Evolutionary conservation across 352 stramenopile genomes (phyloP).

Genomic region (Pythium pectinolyticum): DNA sequence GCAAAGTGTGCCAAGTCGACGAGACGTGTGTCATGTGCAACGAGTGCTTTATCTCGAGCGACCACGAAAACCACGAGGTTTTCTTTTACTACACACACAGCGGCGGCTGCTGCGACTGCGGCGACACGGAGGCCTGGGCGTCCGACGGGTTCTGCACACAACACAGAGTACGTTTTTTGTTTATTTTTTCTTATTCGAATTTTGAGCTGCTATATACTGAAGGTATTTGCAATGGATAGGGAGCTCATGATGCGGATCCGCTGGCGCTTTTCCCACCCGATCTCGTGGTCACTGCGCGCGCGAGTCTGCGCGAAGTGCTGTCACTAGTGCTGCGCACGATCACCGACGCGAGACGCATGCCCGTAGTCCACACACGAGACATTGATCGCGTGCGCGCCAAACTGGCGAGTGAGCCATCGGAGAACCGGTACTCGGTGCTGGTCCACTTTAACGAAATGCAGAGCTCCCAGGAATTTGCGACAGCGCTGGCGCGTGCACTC

Average conservation of each 20-base stretch:
- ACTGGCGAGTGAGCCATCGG: slow-evolving; percentile 22
- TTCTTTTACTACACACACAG: slow-evolving; percentile 95
- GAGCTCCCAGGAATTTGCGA: slow-evolving; percentile 83
- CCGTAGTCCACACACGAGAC: slow-evolving; percentile 52
- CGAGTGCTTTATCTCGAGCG: slow-evolving; percentile 93
- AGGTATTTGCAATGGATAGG: slow-evolving; percentile 21
- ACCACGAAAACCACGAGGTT: slow-evolving; percentile 94
- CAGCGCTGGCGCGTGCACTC: slow-evolving; percentile 64
- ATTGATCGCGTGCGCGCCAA: slow-evolving; percentile 44
- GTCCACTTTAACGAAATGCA: slow-evolving; percentile 94
- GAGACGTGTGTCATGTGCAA: slow-evolving; percentile 98
- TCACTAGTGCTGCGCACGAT: slow-evolving; percentile 59
- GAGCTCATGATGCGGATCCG: slow-evolving; percentile 73
- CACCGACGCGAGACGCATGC: slow-evolving; percentile 61
- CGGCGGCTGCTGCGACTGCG: slow-evolving; percentile 98
- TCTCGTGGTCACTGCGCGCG: slow-evolving; percentile 53
- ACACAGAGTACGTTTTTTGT: slow-evolving; percentile 67
- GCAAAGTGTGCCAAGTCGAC: slow-evolving; percentile 90
- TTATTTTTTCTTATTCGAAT: not conserved
- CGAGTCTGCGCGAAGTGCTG: slow-evolving; percentile 73
- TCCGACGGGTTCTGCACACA: slow-evolving; percentile 92
- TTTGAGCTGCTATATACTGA: not conserved
- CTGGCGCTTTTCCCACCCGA: slow-evolving; percentile 54
- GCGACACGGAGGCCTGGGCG: slow-evolving; percentile 96
- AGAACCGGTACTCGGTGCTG: slow-evolving; percentile 80